Base-by-base conservation (phyloP, 805 yeast species). In the Limtongia smithiae region DNA sequence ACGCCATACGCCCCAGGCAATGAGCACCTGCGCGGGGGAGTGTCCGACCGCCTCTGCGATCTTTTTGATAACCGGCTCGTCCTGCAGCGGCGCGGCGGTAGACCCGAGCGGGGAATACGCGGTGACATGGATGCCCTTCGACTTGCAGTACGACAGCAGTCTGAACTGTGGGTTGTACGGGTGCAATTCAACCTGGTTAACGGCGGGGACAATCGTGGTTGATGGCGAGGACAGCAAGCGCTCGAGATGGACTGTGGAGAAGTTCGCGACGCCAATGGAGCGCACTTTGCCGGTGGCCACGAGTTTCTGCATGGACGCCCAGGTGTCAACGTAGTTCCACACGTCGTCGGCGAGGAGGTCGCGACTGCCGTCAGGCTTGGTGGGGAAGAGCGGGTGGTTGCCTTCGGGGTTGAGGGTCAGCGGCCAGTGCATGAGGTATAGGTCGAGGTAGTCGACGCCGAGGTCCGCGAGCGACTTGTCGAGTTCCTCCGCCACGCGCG, bases 361-460 rank as follows among this genome's bases (percentile, higher is more conserved):
- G 46, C 72, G 15, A 39, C n/a, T n/a, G 30, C 42, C 18, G 14
- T 37, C 15, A 37, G 15, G 12, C 30, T 17, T 37, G 12, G 56
- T 52, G 37, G 79, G 78, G 45, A 70, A 57, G 3, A 64, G 55
- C 4, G 70, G 71, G 36, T 69, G 71, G 31, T 62, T 68, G 27
- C 65, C 69, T 22, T 32, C 21, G 61, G 71, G 66, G 14, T 33
- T 36, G 6, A 76, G 64, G 12, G 83, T 70, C 37, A 77, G 76
- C 4, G 95, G 95, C 94, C 94, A 87, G 68, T 87, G 95, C 65
- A 86, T 76, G 62, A 87, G 72, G 63, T 81, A 81, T 51, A 85
- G 71, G 64, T 87, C 95, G 43, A 87, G 82, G 62, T 87, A 87
- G 39, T 83, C 91, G 57, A 84, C 62, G 0, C 81, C 81, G 54